Evolutionary conservation across 192 early-diverging fungal species (phyloP).

Genomic region (Podochytrium sp.): DNA sequence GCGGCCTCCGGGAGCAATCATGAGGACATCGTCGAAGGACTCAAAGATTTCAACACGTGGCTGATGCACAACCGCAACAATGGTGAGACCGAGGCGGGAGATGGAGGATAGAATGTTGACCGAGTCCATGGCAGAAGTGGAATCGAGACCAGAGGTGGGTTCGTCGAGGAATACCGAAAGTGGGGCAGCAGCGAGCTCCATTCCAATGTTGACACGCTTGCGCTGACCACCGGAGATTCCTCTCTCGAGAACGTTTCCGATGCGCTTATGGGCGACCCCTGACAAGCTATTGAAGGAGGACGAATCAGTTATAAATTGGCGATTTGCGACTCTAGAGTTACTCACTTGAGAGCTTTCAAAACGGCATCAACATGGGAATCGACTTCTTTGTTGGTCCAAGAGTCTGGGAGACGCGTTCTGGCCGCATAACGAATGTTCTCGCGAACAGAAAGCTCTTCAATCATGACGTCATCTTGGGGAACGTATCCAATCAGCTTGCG

Average conservation of each 20-base stretch:
- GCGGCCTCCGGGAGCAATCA: conserved; percentile 78
- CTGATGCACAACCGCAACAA: conserved; percentile 73
- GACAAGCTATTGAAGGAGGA: conserved; percentile 9
- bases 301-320: conserved; percentile 13
- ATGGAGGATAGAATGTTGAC: conserved; percentile 57
- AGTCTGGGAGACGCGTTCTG: conserved; percentile 68
- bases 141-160: conserved; percentile 78
- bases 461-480: conserved; percentile 47
- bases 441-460: conserved; percentile 64
- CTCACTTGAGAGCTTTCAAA: conserved; percentile 60
- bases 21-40: conserved; percentile 82
- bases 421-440: conserved; percentile 82
- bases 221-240: conserved; percentile 87
- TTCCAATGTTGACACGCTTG: conserved; percentile 82
- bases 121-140: conserved; percentile 70
- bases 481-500: conserved; percentile 50
- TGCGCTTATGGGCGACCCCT: conserved; percentile 36
- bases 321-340: conserved; percentile 58
- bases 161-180: conserved; percentile 85
- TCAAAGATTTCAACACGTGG: conserved; percentile 77
- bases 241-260: conserved; percentile 73
- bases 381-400: conserved; percentile 67
- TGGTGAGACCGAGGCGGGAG: conserved; percentile 60
- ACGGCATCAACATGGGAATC: conserved; percentile 75
- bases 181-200: conserved; percentile 83